phyloP scores from a whole-genome alignment of 805 yeast genomes.

The Priceomyces carsonii region DNA sequence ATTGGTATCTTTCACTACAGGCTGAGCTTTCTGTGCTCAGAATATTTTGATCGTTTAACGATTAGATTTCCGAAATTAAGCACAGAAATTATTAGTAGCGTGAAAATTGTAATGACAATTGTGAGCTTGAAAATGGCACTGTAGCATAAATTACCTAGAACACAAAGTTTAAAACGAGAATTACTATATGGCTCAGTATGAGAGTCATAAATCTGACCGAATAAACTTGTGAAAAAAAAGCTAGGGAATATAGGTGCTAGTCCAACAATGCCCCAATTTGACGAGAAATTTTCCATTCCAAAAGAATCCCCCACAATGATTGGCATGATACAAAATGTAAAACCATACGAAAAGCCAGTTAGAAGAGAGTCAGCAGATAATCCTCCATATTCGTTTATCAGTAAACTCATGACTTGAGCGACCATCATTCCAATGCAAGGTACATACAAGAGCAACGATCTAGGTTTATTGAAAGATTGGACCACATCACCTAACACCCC shows the following conservation, averaged over 20 bases:
- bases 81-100: constrained; percentile 19
- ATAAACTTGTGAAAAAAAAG: constrained; percentile 57
- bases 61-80: constrained; percentile 14
- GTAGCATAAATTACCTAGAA: constrained; percentile 43
- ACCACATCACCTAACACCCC: constrained; percentile 68
- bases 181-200: constrained; percentile 19
- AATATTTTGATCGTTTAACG: neutral
- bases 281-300: constrained; percentile 66
- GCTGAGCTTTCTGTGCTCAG: constrained; percentile 4
- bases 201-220: constrained; percentile 65
- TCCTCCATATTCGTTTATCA: constrained; percentile 27
- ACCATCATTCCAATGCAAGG: constrained; percentile 49
- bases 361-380: constrained; percentile 55
- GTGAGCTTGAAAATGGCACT: constrained; percentile 44
- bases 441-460: constrained; percentile 55
- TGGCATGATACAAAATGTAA: constrained; percentile 70
- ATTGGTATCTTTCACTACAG: too few species aligned
- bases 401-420: constrained; percentile 52
- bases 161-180: constrained; percentile 21
- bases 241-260: constrained; percentile 67
- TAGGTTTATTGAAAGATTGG: constrained; percentile 43
- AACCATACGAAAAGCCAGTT: constrained; percentile 73
- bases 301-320: constrained; percentile 74
- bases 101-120: constrained; percentile 29
- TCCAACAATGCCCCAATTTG: constrained; percentile 73